phyloP scores from a whole-genome alignment of 768 basidiomycete species.

The Suillus discolor region DNA sequence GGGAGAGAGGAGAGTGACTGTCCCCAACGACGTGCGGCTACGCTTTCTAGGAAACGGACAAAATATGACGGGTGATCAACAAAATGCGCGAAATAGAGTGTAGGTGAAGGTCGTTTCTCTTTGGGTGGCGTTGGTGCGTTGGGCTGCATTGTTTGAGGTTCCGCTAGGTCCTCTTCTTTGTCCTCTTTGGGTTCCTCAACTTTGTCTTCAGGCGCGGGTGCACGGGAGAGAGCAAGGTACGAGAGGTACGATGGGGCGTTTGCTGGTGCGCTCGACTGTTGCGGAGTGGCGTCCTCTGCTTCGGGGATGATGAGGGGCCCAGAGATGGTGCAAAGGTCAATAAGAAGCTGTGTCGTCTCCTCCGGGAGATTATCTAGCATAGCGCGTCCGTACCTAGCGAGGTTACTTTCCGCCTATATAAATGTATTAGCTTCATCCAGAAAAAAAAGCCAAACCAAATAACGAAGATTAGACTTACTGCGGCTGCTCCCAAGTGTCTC shows the following conservation, averaged over 20 bases:
- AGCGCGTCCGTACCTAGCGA: conserved; percentile 86
- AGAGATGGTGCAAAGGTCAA: conserved; percentile 84
- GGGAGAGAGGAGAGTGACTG: conserved; percentile 56
- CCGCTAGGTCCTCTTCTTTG: conserved; percentile 21
- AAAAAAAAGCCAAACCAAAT: not conserved
- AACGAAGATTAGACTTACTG: conserved; percentile 51
- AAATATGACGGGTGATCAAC: conserved; percentile 87
- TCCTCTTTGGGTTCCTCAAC: conserved; percentile 16
- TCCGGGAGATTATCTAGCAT: conserved; percentile 81
- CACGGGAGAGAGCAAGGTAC: conserved; percentile 74
- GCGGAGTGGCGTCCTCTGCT: conserved; percentile 39
- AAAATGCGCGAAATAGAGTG: conserved; percentile 91
- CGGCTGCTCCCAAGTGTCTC: conserved; percentile 73
- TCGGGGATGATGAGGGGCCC: conserved; percentile 48
- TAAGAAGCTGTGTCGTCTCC: conserved; percentile 88
- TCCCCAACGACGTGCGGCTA: conserved; percentile 79
- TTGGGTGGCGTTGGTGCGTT: conserved; percentile 18
- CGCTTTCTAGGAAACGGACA: conserved; percentile 84
- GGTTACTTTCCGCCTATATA: conserved; percentile 76
- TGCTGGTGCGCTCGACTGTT: conserved; percentile 24
- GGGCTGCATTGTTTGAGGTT: conserved; percentile 26
- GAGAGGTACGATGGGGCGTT: conserved; percentile 70
- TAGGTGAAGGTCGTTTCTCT: conserved; percentile 69
- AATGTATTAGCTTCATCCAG: not conserved
- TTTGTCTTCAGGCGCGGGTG: conserved; percentile 33